Percentiles rank a stretch among this genome's conserved stretches.
Conservation (phyloP, 2,329 filamentous ascomycete species). For the Fusarium compactum region DNA sequence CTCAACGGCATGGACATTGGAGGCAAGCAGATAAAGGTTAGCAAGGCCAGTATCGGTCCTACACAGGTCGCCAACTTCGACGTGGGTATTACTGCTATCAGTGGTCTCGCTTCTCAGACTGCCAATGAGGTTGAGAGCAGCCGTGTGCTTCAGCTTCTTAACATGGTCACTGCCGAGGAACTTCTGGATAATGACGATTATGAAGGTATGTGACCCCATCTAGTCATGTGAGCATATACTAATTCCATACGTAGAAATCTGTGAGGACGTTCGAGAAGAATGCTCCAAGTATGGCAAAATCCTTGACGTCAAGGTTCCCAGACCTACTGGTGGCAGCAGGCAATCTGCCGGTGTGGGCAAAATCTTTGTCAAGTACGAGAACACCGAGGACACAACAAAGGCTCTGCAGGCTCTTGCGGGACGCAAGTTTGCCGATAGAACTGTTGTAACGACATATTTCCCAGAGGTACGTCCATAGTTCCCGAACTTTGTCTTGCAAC, state of each 20-base stretch:
- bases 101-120: slow-evolving; percentile 92
- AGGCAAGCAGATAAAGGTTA: slow-evolving; percentile 85
- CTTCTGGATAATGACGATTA: slow-evolving; percentile 95
- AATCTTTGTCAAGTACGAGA: slow-evolving; percentile 96
- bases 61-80: slow-evolving; percentile 94
- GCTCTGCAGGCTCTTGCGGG: slow-evolving; percentile 92
- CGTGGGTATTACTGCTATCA: slow-evolving; percentile 97
- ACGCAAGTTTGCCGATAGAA: slow-evolving; percentile 94
- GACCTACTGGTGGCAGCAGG: slow-evolving; percentile 84
- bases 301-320: slow-evolving; percentile 90
- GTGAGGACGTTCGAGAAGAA: slow-evolving; percentile 93
- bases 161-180: slow-evolving; percentile 98
- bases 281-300: slow-evolving; percentile 91
- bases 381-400: slow-evolving; percentile 80
- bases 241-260: slow-evolving; percentile 78
- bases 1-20: slow-evolving; percentile 94
- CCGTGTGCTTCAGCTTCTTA: slow-evolving; percentile 90
- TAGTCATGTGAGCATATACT: slow-evolving; percentile 43
- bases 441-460: slow-evolving; percentile 96
- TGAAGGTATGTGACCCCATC: slow-evolving; percentile 72
- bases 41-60: slow-evolving; percentile 90
- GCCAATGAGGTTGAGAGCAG: slow-evolving; percentile 82
- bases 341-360: slow-evolving; percentile 93
- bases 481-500: background rate
- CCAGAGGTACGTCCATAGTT: slow-evolving; percentile 74